Base-by-base conservation (phyloP, 192 early-diverging fungal species). In the Umbelopsis vinacea region DNA sequence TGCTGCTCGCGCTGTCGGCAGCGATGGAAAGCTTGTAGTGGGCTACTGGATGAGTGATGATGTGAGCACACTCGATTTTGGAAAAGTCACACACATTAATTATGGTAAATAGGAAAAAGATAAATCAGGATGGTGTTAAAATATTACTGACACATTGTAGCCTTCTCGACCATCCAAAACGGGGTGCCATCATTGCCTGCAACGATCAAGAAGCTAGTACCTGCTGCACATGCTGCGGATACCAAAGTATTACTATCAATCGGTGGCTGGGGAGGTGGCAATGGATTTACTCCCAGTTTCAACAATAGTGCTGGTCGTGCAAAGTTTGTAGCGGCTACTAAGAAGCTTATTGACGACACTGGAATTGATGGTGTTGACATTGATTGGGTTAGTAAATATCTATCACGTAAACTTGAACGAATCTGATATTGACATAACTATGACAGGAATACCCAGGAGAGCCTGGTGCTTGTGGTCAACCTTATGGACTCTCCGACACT, bases 241-340 rank as follows among this genome's bases (percentile, higher is more conserved):
- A 72, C 80, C 68, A 88, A 87, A 71, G 50, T 83, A 0, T 76
- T 87, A 14, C 74, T 89, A 10, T 89, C 89, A 3, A 72, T 89
- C n/a, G 89, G 89, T 45, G 89, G 89, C 3, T 91, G 89, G 89
- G 83, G 83, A 19, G 89, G 89, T 1, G 87, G 86, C 15, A 81
- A 83, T 68, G 78, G 84, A 68, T 76, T 91, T 21, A 86, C 86
- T 72, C 83, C 84, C 8, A 74, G 83, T 53, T 82, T 82, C n/a
- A 71, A 76, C 43, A 40, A 37, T n/a, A 47, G 46, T 11, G 82
- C 81, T 52, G 50, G 50, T 29, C 82, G 88, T 29, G 71, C 69
- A 24, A 71, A 48, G 4, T 76, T 88, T 76, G 77, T 87, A 17
- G 63, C 75, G 29, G 79, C 86, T 19, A 86, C 86, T 52, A 71